Evolutionary conservation across 352 stramenopile genomes (phyloP).

Genomic region (Phytophthora ohioensis): DNA sequence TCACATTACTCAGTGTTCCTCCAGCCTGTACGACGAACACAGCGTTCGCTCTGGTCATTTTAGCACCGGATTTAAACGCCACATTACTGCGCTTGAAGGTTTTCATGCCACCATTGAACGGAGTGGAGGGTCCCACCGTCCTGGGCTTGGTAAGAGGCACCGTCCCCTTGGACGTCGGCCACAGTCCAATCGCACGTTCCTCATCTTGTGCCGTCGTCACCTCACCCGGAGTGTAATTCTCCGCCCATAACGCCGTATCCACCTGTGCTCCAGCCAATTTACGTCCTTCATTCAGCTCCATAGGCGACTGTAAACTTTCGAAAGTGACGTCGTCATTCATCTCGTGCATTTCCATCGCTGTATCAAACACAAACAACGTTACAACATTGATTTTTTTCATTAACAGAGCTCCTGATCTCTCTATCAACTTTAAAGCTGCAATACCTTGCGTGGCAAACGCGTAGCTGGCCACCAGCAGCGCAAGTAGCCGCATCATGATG

Average conservation of each 20-base stretch:
- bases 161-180: constrained; percentile 53
- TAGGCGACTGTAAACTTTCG: constrained; percentile 10
- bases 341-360: constrained; percentile 20
- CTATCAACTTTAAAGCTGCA: background rate
- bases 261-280: constrained; percentile 24
- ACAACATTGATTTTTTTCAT: constrained; percentile 3
- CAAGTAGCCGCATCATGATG: constrained; percentile 34
- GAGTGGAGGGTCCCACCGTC: constrained; percentile 40
- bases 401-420: background rate
- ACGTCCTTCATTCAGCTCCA: constrained; percentile 12
- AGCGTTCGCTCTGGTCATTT: constrained; percentile 48
- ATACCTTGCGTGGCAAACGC: constrained; percentile 34
- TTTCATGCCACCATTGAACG: constrained; percentile 73
- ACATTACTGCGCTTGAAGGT: constrained; percentile 67
- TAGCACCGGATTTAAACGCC: constrained; percentile 42
- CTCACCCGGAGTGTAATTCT: constrained; percentile 28
- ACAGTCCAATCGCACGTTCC: constrained; percentile 37
- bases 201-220: constrained; percentile 26
- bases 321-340: constrained; percentile 22
- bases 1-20: constrained; percentile 68
- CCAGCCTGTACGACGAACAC: constrained; percentile 74
- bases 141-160: constrained; percentile 41
- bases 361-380: constrained; percentile 9
- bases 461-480: constrained; percentile 31
- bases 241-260: constrained; percentile 10